Evolutionary conservation across 1,284 basidiomycete genomes (phyloP).

Genomic region (Ceraceosorus guamensis): DNA sequence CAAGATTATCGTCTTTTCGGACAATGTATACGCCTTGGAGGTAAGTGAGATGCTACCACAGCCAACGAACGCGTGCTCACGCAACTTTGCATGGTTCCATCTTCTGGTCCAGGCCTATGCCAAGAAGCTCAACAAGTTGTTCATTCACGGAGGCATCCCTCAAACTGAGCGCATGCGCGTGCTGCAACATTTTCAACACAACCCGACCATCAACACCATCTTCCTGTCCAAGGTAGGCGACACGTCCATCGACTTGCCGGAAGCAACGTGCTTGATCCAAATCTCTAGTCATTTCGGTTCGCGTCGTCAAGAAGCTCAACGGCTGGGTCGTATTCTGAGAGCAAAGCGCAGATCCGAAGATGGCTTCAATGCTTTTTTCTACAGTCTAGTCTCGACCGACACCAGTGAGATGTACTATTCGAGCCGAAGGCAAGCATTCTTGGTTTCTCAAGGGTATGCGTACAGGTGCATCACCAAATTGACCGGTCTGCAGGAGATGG

Average conservation of each 20-base stretch:
- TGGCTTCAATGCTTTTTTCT: conserved; percentile 99
- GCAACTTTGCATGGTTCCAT: conserved; percentile 5
- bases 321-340: conserved; percentile 83
- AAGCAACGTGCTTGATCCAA: conserved; percentile 98
- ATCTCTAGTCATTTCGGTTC: conserved; percentile 99
- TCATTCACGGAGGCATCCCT: conserved; percentile 92
- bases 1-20: conserved; percentile 98
- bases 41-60: conserved; percentile 52
- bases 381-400: conserved; percentile 95
- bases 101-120: conserved; percentile 70
- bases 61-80: conserved; percentile 1
- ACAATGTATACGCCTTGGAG: conserved; percentile 95
- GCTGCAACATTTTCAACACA: conserved; percentile 89
- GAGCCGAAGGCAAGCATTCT: conserved; percentile 95
- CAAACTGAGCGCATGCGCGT: conserved; percentile 94
- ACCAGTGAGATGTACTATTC: conserved; percentile 99
- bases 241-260: conserved; percentile 96
- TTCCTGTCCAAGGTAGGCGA: conserved; percentile 99
- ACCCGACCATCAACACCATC: conserved; percentile 88
- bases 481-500: conserved; percentile 77
- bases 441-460: conserved; percentile 96
- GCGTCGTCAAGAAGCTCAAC: conserved; percentile 92
- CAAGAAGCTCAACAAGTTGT: conserved; percentile 83
- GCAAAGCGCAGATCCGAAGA: conserved; percentile 98
- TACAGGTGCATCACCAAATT: conserved; percentile 99